Evolutionary conservation across 1,284 basidiomycete species (phyloP).

Genomic region (Rhizopogon hawkerae): DNA sequence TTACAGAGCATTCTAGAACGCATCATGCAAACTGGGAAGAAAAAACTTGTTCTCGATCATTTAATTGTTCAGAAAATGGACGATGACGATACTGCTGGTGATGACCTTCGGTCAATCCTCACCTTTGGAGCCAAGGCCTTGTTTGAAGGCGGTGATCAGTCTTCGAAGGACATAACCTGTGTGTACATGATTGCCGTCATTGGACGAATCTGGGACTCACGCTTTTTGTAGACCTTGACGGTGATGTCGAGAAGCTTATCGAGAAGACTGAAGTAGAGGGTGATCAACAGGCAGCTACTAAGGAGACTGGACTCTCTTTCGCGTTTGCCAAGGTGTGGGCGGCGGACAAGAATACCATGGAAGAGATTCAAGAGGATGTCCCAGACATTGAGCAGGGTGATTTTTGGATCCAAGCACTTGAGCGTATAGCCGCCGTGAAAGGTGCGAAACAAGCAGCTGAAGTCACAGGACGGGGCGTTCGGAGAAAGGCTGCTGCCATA

Average conservation of each 20-base stretch:
- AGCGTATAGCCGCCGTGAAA: conserved; percentile 52
- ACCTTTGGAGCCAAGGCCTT: conserved; percentile 77
- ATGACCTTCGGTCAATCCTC: conserved; percentile 73
- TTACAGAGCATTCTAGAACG: conserved; percentile 45
- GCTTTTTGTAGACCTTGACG: conserved; percentile 52
- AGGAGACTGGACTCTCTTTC: conserved; percentile 49
- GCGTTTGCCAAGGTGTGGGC: conserved; percentile 87
- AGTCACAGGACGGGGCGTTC: conserved; percentile 59
- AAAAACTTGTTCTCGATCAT: conserved; percentile 86
- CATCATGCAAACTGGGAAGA: conserved; percentile 83
- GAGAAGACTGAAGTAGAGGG: conserved; percentile 74
- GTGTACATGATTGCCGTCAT: conserved; percentile 19
- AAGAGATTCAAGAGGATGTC: conserved; percentile 52
- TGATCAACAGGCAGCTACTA: conserved; percentile 42
- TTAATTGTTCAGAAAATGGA: conserved; percentile 92
- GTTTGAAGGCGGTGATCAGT: conserved; percentile 53
- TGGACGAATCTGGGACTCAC: conserved; percentile 4
- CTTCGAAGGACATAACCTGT: conserved; percentile 65
- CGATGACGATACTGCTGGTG: conserved; percentile 62
- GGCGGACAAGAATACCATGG: conserved; percentile 59
- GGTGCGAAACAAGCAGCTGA: conserved; percentile 40
- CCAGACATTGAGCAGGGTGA: conserved; percentile 46
- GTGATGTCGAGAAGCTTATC: conserved; percentile 75
- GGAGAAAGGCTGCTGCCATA: conserved; percentile 55
- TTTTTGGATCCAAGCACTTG: conserved; percentile 70